A percentile compares a stretch with the other conserved stretches of the same genome.
phyloP scores from a whole-genome alignment of 2,329 filamentous ascomycete genomes.

The Cordyceps fumosorosea region DNA sequence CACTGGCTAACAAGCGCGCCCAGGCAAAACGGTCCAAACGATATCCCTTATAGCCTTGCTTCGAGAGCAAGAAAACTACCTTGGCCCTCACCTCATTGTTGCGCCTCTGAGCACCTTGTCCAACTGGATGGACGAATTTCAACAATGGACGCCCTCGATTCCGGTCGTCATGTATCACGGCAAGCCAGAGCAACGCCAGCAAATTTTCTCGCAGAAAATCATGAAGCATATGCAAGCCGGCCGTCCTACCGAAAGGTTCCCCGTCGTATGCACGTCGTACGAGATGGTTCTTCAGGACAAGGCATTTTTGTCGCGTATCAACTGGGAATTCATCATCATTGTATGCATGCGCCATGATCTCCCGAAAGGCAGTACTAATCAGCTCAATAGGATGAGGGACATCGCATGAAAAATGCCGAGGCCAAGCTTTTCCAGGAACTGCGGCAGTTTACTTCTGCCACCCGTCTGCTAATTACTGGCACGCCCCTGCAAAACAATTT shows the following conservation, averaged over 20 bases:
- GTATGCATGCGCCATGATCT: constrained; percentile 35
- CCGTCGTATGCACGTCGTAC: constrained; percentile 89
- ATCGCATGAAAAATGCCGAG: constrained; percentile 95
- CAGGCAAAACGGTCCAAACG: constrained; percentile 85
- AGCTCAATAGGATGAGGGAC: constrained; percentile 70
- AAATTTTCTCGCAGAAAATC: constrained; percentile 66
- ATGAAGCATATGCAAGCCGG: constrained; percentile 60
- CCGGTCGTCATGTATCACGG: constrained; percentile 91
- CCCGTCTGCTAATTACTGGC: constrained; percentile 85
- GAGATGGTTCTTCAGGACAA: constrained; percentile 93
- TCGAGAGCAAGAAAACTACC: constrained; percentile 75
- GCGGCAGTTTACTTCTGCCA: constrained; percentile 82
- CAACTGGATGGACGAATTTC: constrained; percentile 95
- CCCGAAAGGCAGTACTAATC: constrained; percentile 16
- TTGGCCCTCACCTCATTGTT: constrained; percentile 83
- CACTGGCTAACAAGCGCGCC: constrained; percentile 5
- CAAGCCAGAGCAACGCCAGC: constrained; percentile 66
- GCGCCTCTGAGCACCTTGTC: constrained; percentile 86
- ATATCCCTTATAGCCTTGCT: constrained; percentile 83
- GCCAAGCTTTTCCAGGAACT: constrained; percentile 86
- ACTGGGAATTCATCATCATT: constrained; percentile 98
- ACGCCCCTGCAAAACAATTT: constrained; percentile 95
- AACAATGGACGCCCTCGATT: constrained; percentile 81
- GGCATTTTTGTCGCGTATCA: constrained; percentile 71
- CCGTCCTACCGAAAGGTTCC: constrained; percentile 60